These are phyloP conservation scores for Penicillium riverlandense DNA, from an alignment of 495 filamentous ascomycete species.

Conservation along the genomic window DNA sequence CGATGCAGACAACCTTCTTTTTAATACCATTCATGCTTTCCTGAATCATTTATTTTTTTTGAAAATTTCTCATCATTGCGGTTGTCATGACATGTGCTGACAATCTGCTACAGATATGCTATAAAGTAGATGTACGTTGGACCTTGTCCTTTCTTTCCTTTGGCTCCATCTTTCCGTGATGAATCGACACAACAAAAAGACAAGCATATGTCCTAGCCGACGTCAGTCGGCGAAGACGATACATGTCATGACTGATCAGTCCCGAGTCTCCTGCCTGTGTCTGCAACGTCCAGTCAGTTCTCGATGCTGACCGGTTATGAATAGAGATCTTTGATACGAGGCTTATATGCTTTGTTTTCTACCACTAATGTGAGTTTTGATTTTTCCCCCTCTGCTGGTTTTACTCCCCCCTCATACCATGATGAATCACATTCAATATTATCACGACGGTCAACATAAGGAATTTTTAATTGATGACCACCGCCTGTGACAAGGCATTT, in stretches of 20 bases:
- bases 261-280: slow-evolving; percentile 10
- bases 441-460: slow-evolving; percentile 99
- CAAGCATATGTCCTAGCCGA: slow-evolving; percentile 57
- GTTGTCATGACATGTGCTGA: slow-evolving; percentile 18
- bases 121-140: slow-evolving; percentile 26
- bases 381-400: neutral
- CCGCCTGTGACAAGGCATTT: slow-evolving; percentile 79
- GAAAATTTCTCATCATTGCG: slow-evolving; percentile 4
- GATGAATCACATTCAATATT: slow-evolving; percentile 65
- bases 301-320: slow-evolving; percentile 24
- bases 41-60: slow-evolving; percentile 27
- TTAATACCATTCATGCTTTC: slow-evolving; percentile 54
- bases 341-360: neutral
- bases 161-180: slow-evolving; percentile 29
- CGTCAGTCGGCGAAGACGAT: slow-evolving; percentile 41
- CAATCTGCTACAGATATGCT: slow-evolving; percentile 8
- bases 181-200: slow-evolving; percentile 45
- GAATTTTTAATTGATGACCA: slow-evolving; percentile 75
- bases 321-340: neutral
- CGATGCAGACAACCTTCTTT: slow-evolving; percentile 51
- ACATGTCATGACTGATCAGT: slow-evolving; percentile 42
- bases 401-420: slow-evolving; percentile 37
- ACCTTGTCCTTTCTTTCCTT: slow-evolving; percentile 5
- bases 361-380: slow-evolving; percentile 9
- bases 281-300: slow-evolving; percentile 12